Evolutionary conservation across 768 basidiomycete species (phyloP), one percentile per base, ranked within the genome.

Genomic region (Hypholoma sublateritium): DNA sequence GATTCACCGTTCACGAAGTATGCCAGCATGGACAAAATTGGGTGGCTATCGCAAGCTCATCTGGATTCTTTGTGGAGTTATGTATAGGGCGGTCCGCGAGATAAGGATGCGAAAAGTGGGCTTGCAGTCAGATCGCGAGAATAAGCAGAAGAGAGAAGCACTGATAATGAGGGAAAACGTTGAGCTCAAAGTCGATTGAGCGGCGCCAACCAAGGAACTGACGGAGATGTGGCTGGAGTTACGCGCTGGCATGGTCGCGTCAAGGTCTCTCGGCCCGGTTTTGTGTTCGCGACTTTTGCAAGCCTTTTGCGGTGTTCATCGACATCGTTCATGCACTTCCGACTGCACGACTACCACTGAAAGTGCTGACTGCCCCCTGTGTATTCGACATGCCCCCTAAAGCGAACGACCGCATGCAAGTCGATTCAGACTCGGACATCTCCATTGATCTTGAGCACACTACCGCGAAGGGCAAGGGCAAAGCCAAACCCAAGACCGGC

Each of bases 351-450:
- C 51, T 22, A 13, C 52, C 37, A 41, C 36, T 5, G 47, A n/a
- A 19, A 5, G 12, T 39, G 14, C 25, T 39, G n/a, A n/a, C 4
- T 39, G 12, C 14, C 28, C 39, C 41, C 19, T 14, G 32, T 14
- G 35, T 12, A 25, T 28, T 3, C 41, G 16, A 51, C 19, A 64
- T 64, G 61, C 63, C 73, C 41, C 70, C 74, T 8, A 73, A 72
- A 60, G 66, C 62, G 50, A 75, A 74, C 60, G 64, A 67, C 48
- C 70, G 74, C 46, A 83, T 81, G 77, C 80, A 80, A 28, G 76
- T 80, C 45, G 89, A 88, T 67, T 90, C 88, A 3, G 89, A 89
- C 61, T 83, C 86, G 22, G 87, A 85, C 36, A 70, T 88, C 42
- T 76, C 79, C 12, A 83, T 82, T 43, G 82, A 85, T 14, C 74